Evolutionary conservation across 2,329 filamentous ascomycete species (phyloP), one percentile per base, ranked within the genome.

Genomic region (Diaporthe sp.): DNA sequence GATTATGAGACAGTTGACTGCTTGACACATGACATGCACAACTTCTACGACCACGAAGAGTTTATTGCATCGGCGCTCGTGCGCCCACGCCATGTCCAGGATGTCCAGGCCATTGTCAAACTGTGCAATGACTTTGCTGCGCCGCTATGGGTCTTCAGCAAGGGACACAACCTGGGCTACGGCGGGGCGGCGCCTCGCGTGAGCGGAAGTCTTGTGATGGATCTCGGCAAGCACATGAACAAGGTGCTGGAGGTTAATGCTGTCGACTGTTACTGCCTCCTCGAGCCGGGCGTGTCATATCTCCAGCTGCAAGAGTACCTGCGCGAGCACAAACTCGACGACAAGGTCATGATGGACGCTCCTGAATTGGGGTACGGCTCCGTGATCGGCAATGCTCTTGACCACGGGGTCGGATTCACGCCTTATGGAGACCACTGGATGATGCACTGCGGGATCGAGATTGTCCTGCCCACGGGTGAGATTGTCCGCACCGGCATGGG

Each of bases 281-380:
- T 91, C 6, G 89, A 91, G 79, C 90, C 90, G 0, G 89, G 90
- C 1, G 89, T 91, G 0, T 88, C 88, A 0, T 91, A 87, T 78
- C 86, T 87, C 73, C 85, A 85, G 39, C 82, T 91, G 10, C 85
- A 90, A 76, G 84, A 90, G n/a, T 84, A 88, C 71, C 80, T 90
- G n/a, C 81, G 84, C 76, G 80, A 84, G 78, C 80, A 84, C 70
- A 83, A 84, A 31, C 79, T 88, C 7, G 79, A 82, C 17, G 76
- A 84, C 31, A 80, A 82, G 68, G 76, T 89, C 79, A 85, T 85
- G 86, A 80, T 86, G 71, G 83, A 89, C 78, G 80, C 86, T 0
- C 84, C 84, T 0, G 84, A 85, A 75, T 79, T 87, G 0, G 85
- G 86, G 8, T 83, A 85, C 19, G 86, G 86, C 13, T 85, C 83